Conservation (phyloP, 106 monocot species). For the Dioscorea zingiberensis region DNA sequence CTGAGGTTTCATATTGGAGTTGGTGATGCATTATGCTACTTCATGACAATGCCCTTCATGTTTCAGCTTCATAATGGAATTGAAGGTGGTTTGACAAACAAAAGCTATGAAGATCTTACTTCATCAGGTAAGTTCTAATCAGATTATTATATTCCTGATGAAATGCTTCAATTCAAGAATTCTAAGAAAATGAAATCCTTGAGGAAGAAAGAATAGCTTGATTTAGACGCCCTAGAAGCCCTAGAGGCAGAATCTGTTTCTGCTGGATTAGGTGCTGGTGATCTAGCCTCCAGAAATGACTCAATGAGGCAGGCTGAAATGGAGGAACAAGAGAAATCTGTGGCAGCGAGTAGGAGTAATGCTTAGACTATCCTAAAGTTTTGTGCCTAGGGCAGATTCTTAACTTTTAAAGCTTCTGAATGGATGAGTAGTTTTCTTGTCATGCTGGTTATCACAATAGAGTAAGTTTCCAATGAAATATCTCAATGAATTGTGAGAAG, state of each 20-base stretch:
- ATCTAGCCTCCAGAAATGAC: constrained; percentile 83
- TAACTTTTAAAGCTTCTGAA: constrained; percentile 24
- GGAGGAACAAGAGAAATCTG: constrained; percentile 53
- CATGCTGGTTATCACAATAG: too few species aligned
- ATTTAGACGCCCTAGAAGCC: constrained; percentile 92
- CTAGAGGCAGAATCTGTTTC: constrained; percentile 83
- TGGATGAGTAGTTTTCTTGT: too few species aligned
- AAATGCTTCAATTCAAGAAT: constrained; percentile 96
- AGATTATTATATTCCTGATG: constrained; percentile 83
- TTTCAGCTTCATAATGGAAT: constrained; percentile 22
- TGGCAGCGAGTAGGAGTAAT: constrained; percentile 57
- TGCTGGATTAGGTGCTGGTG: constrained; percentile 60
- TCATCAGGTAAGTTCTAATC: constrained; percentile 51
- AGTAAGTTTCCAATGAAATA: too few species aligned
- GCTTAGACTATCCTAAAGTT: constrained; percentile 63
- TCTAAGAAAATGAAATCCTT: constrained; percentile 96
- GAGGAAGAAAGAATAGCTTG: constrained; percentile 83
- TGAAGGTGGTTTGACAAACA: constrained; percentile 36
- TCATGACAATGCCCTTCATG: too few species aligned
- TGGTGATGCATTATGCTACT: too few species aligned
- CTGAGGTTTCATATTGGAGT: too few species aligned
- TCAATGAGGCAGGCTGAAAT: constrained; percentile 34
- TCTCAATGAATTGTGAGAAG: too few species aligned
- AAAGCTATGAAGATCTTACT: constrained; percentile 57
- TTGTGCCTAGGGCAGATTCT: constrained; percentile 43